Conservation (phyloP, 2,329 filamentous ascomycete genomes). For the Paracamarosporium sp. region DNA sequence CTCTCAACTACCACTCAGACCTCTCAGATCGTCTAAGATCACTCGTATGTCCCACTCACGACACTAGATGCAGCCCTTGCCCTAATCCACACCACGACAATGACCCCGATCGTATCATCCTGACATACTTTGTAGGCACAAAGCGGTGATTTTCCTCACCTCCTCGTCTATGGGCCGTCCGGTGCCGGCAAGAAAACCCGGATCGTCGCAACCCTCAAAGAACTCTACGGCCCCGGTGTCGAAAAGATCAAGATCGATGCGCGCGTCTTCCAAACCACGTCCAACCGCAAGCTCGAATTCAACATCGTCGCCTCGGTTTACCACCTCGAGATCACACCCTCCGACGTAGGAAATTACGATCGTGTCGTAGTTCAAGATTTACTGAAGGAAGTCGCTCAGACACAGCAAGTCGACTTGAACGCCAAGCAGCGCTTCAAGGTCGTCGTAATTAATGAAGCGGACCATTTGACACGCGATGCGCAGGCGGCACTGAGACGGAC, state of each 20-base stretch:
- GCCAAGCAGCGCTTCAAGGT: constrained; percentile 97
- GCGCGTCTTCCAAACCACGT: constrained; percentile 92
- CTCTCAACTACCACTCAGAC: constrained; percentile 85
- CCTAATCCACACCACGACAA: neutral
- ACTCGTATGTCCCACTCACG: constrained; percentile 65
- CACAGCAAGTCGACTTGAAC: constrained; percentile 93
- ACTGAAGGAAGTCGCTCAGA: constrained; percentile 97
- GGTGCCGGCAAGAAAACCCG: constrained; percentile 98
- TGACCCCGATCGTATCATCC: neutral
- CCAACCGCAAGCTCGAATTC: constrained; percentile 98
- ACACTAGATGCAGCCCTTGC: neutral
- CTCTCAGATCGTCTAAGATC: constrained; percentile 87
- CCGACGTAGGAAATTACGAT: constrained; percentile 95
- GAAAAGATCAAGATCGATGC: constrained; percentile 99
- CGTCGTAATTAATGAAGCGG: constrained; percentile 98
- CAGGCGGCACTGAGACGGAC: constrained; percentile 93
- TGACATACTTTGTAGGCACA: constrained; percentile 69
- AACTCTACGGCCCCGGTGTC: constrained; percentile 94
- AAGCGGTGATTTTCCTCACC: constrained; percentile 96
- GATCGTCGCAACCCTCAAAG: constrained; percentile 92
- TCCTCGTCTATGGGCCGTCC: constrained; percentile 95
- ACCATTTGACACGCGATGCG: constrained; percentile 90
- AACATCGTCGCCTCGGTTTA: constrained; percentile 98
- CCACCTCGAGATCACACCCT: constrained; percentile 97
- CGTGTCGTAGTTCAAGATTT: constrained; percentile 94